A percentile compares a stretch with the other conserved stretches of the same genome.
These are phyloP conservation scores for Trapa bicornis DNA, from an alignment of 345 rosid genomes.

Conservation along the genomic window DNA sequence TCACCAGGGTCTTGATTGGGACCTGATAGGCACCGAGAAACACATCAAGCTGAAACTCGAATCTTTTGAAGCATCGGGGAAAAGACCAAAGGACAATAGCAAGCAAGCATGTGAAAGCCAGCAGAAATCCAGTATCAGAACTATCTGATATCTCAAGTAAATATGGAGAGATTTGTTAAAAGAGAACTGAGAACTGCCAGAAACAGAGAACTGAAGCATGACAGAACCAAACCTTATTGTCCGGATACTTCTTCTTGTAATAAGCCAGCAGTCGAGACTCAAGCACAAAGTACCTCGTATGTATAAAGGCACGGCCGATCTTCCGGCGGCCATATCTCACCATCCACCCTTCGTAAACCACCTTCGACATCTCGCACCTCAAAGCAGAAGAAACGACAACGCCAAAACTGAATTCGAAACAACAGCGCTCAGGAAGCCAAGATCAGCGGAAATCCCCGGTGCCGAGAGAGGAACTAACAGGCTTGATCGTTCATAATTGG, in stretches of 20 bases:
- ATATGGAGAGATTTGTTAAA: background rate
- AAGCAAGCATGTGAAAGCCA: too few relatives aligned
- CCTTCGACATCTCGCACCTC: slow-evolving; percentile 37
- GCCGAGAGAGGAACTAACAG: too few relatives aligned
- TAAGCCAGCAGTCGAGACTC: slow-evolving; percentile 88
- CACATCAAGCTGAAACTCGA: slow-evolving; percentile 4
- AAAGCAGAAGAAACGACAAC: background rate
- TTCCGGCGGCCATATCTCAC: slow-evolving; percentile 94
- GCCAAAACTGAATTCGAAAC: background rate
- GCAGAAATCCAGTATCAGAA: background rate
- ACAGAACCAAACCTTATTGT: slow-evolving; percentile 54
- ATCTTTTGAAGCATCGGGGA: too few relatives aligned
- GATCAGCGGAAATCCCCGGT: background rate
- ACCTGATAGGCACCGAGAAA: slow-evolving; percentile 39
- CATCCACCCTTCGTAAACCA: slow-evolving; percentile 99
- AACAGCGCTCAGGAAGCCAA: slow-evolving; percentile 2
- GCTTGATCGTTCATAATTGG: too few relatives aligned
- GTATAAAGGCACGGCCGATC: slow-evolving; percentile 96
- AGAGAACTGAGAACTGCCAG: too few relatives aligned
- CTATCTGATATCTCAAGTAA: background rate
- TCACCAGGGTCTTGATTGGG: slow-evolving; percentile 89
- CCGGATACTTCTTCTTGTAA: slow-evolving; percentile 91
- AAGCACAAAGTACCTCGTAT: slow-evolving; percentile 91
- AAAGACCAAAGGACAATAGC: too few relatives aligned
- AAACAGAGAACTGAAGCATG: background rate